These are phyloP conservation scores for Cryphonectria nitschkei DNA, from an alignment of 2,329 filamentous ascomycete species.

Conservation along the genomic window DNA sequence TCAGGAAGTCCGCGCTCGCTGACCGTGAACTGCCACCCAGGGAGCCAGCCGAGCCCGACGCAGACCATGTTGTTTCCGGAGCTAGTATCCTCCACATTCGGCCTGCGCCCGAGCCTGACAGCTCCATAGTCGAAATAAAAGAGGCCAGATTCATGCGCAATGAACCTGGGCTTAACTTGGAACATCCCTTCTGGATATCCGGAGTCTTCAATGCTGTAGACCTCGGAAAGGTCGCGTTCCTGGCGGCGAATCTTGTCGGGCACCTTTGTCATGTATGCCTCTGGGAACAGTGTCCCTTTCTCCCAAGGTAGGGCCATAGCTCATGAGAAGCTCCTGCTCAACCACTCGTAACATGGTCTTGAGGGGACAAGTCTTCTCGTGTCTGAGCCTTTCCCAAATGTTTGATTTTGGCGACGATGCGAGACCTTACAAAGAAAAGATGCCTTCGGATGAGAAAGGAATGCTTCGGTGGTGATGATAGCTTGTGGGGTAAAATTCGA, in stretches of 20 bases:
- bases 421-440: background rate
- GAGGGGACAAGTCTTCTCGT: background rate
- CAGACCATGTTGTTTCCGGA: background rate
- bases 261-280: background rate
- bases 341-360: background rate
- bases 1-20: slow-evolving; percentile 5
- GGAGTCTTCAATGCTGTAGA: background rate
- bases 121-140: slow-evolving; percentile 12
- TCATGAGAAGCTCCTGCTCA: background rate
- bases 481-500: background rate
- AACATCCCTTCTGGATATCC: background rate
- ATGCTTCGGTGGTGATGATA: background rate
- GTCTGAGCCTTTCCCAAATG: background rate
- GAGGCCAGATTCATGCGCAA: slow-evolving; percentile 2
- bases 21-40: slow-evolving; percentile 5
- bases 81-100: background rate
- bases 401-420: background rate
- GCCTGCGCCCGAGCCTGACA: slow-evolving; percentile 6
- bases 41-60: slow-evolving; percentile 5
- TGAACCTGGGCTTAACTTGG: background rate
- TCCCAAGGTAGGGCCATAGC: slow-evolving; percentile 1
- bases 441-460: background rate
- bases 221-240: background rate
- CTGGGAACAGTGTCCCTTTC: background rate
- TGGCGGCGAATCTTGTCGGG: background rate